Conservation (phyloP, 805 yeast genomes). For the Nakazawaea holstii region DNA sequence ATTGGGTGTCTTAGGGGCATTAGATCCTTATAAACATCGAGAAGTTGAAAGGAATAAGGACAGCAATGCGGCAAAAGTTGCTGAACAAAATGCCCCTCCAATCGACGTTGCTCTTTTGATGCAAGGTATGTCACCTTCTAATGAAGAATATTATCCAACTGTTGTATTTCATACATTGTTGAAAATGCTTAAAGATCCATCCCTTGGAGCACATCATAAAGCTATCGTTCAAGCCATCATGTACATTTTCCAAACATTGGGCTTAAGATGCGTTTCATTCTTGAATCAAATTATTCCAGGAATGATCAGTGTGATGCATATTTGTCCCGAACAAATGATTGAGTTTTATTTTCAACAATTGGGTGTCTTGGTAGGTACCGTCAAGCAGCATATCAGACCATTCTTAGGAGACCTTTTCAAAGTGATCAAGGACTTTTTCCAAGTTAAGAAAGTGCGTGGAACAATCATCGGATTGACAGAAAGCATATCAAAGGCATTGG, state of each 20-base stretch:
- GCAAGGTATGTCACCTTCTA: slow-evolving; percentile 91
- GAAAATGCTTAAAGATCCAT: slow-evolving; percentile 79
- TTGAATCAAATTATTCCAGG: slow-evolving; percentile 86
- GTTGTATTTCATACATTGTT: slow-evolving; percentile 84
- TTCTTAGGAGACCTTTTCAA: slow-evolving; percentile 70
- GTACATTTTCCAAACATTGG: slow-evolving; percentile 84
- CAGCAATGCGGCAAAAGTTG: slow-evolving; percentile 26
- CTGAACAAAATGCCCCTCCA: slow-evolving; percentile 83
- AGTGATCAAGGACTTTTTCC: slow-evolving; percentile 71
- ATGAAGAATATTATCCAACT: slow-evolving; percentile 91
- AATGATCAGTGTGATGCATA: slow-evolving; percentile 75
- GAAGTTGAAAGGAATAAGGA: slow-evolving; percentile 66
- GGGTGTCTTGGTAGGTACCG: slow-evolving; percentile 72
- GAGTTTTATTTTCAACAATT: slow-evolving; percentile 89
- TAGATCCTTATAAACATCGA: slow-evolving; percentile 93
- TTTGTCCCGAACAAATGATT: slow-evolving; percentile 71
- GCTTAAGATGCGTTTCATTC: slow-evolving; percentile 85
- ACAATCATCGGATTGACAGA: slow-evolving; percentile 79
- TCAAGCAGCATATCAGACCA: slow-evolving; percentile 86
- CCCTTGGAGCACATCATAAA: slow-evolving; percentile 81
- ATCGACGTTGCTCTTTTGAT: slow-evolving; percentile 84
- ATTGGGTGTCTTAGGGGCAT: slow-evolving; percentile 90
- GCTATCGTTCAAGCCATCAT: slow-evolving; percentile 92
- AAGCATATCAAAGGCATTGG: slow-evolving; percentile 77
- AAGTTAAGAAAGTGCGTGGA: slow-evolving; percentile 57